Evolutionary conservation across 225 moss, liverwort and hornwort species (phyloP), one percentile per base, ranked within the genome.

Genomic region (Thuidium tamariscinum): DNA sequence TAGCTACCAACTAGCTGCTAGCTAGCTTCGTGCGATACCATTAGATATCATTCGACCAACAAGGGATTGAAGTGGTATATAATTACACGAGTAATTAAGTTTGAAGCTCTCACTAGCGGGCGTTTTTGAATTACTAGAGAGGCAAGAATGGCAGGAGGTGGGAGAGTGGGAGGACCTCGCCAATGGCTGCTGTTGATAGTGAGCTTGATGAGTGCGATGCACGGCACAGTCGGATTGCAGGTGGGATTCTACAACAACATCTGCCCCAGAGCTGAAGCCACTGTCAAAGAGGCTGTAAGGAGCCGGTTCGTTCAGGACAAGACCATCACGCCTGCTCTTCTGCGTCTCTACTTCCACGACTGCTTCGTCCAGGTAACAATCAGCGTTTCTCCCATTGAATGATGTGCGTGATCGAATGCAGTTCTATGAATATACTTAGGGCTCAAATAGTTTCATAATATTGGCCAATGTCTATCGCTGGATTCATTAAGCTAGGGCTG

Each of bases 281-380:
- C 86, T 26, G 48, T 93, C 51, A 89, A 42, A 76, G 36, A 39
- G 9, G 34, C 71, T 13, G 88, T 93, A 82, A 69, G 59, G 84
- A 66, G 64, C 71, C 77, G 39, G 79, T 93, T 93, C 66, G 27
- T 4, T 0, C 10, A 18, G 5, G 93, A 93, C 89, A 91, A 87
- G 84, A 86, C 93, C 67, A 93, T 93, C 61, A 87, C 90, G 52
- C 89, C 91, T 37, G 91, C 85, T 62, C 87, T 93, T n/a, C 82
- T 91, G 69, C 91, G 93, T 16, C 89, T 93, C 30, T 93, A 10
- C 89, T 93, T 93, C 81, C 91, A 91, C 87, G 91, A 93, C 74
- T 91, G 93, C 56, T 93, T 93, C 62, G 91, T 93, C 78, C 60
- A 42, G 84, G 92, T 91, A 78, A 39, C 41, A 22, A 66, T 81